Percentiles rank a stretch among this genome's conserved stretches.
Conservation (phyloP, 1,284 basidiomycete genomes). For the Farysia itapuensis region DNA sequence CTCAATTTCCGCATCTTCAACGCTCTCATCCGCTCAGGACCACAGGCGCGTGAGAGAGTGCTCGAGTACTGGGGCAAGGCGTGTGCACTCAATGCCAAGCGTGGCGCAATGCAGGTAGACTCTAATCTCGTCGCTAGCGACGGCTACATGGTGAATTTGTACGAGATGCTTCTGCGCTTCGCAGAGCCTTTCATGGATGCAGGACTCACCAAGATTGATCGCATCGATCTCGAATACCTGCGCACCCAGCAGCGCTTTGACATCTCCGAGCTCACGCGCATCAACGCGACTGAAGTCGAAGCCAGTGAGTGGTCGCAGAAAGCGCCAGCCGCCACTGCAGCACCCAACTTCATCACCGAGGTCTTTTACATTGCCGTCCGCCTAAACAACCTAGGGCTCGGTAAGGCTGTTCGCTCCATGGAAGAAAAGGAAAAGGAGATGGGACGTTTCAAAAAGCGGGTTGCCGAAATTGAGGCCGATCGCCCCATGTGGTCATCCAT, state of each 20-base stretch:
- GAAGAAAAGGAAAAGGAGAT: slow-evolving; percentile 71
- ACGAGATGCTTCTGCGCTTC: slow-evolving; percentile 78
- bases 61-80: slow-evolving; percentile 79
- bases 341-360: slow-evolving; percentile 86
- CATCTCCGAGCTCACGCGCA: slow-evolving; percentile 47
- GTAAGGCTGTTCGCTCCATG: slow-evolving; percentile 67
- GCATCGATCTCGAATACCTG: slow-evolving; percentile 78
- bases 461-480: slow-evolving; percentile 71
- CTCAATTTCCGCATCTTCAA: slow-evolving; percentile 88
- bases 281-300: slow-evolving; percentile 55
- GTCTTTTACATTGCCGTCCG: slow-evolving; percentile 75
- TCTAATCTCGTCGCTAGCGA: slow-evolving; percentile 83
- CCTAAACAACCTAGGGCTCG: slow-evolving; percentile 62
- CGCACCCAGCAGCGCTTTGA: slow-evolving; percentile 51
- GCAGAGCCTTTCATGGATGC: slow-evolving; percentile 97
- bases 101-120: slow-evolving; percentile 86
- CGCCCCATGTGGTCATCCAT: slow-evolving; percentile 42
- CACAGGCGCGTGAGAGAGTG: slow-evolving; percentile 78
- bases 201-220: slow-evolving; percentile 79
- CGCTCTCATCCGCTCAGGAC: slow-evolving; percentile 77
- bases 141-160: slow-evolving; percentile 89
- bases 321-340: slow-evolving; percentile 5
- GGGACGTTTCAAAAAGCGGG: slow-evolving; percentile 68
- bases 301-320: slow-evolving; percentile 46
- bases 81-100: slow-evolving; percentile 76